These are phyloP conservation scores for Opeltia flavorubescens DNA, from an alignment of 495 filamentous ascomycete species.

Conservation along the genomic window DNA sequence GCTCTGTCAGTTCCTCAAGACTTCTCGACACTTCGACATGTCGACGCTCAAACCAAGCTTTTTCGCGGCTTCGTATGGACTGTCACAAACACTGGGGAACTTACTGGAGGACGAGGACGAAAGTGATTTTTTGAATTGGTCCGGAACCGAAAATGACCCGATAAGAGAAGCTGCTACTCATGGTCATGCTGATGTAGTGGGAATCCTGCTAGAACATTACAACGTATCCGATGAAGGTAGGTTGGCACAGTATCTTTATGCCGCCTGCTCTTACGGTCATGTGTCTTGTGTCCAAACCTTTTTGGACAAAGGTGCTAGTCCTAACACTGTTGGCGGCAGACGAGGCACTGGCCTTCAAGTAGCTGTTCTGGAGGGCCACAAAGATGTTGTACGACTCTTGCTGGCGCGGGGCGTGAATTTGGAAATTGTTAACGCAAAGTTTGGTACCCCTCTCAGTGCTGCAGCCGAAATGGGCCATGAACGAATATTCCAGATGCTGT, in stretches of 20 bases:
- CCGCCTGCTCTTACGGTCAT: not conserved
- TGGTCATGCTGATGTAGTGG: not conserved
- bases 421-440: slow-evolving; percentile 1
- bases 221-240: not conserved
- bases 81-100: not conserved
- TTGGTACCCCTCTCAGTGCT: slow-evolving; percentile 5
- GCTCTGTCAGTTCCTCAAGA: not conserved
- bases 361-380: not conserved
- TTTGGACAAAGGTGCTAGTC: slow-evolving; percentile 2
- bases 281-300: not conserved
- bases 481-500: not conserved
- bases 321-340: slow-evolving; percentile 1
- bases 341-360: slow-evolving; percentile 1
- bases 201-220: not conserved
- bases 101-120: not conserved
- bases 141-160: not conserved
- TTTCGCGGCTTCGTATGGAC: not conserved
- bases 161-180: not conserved
- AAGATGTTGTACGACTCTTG: not conserved
- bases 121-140: not conserved
- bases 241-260: not conserved
- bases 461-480: slow-evolving; percentile 6
- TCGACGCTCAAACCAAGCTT: not conserved
- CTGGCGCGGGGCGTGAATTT: not conserved
- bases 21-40: not conserved